These are phyloP conservation scores for Xenoacremonium recifei DNA, from an alignment of 2,329 filamentous ascomycete species.

Conservation along the genomic window DNA sequence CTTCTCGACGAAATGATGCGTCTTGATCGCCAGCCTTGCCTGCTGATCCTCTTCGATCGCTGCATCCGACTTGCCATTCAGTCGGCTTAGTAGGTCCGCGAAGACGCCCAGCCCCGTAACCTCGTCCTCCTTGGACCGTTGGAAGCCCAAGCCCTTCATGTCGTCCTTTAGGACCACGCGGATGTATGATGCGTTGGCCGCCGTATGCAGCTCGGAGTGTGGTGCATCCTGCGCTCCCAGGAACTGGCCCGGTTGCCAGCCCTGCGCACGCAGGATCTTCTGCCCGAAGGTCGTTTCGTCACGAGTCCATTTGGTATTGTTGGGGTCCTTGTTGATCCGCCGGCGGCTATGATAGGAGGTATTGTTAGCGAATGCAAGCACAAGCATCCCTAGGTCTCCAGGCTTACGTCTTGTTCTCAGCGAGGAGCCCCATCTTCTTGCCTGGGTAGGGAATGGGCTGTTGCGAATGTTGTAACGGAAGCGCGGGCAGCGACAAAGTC, in stretches of 20 bases:
- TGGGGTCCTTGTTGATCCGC: conserved; percentile 87
- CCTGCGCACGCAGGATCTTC: conserved; percentile 81
- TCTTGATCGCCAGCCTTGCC: conserved; percentile 66
- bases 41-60: conserved; percentile 69
- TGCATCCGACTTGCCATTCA: conserved; percentile 85
- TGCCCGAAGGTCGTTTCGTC: conserved; percentile 84
- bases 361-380: too few species aligned
- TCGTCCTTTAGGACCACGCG: conserved; percentile 86
- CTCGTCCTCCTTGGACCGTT: conserved; percentile 69
- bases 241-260: conserved; percentile 83
- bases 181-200: conserved; percentile 82
- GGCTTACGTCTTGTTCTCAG: conserved; percentile 34
- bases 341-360: conserved; percentile 39
- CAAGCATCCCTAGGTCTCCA: not conserved
- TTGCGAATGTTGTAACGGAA: too few species aligned
- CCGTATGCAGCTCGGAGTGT: conserved; percentile 74
- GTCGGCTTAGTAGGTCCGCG: conserved; percentile 77
- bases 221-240: conserved; percentile 76
- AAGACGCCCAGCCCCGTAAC: conserved; percentile 86
- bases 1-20: conserved; percentile 69
- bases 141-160: conserved; percentile 84
- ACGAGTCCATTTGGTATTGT: conserved; percentile 91
- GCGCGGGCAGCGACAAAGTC: not conserved
- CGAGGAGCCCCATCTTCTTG: conserved; percentile 35
- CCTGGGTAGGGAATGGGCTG: conserved; percentile 3